These are phyloP conservation scores for Dactylonectria estremocensis DNA, from an alignment of 2,329 filamentous ascomycete genomes.

Conservation along the genomic window DNA sequence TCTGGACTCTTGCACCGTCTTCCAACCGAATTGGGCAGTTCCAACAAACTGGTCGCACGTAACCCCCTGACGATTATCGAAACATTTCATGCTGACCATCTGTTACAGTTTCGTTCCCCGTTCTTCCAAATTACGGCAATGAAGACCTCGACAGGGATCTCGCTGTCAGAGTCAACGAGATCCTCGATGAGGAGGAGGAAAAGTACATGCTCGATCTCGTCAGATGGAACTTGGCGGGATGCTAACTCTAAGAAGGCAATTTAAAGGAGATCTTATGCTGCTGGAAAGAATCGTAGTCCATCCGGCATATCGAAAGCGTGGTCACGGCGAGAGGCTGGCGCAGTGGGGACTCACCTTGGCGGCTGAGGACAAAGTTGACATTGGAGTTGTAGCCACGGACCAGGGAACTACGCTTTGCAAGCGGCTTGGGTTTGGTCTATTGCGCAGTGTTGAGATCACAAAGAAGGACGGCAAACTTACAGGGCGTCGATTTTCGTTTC, in stretches of 20 bases:
- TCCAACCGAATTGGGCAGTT: background rate
- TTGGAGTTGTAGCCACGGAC: conserved; percentile 13
- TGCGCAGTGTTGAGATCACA: too few relatives aligned
- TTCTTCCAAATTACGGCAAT: background rate
- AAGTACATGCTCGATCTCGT: background rate
- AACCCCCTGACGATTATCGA: background rate
- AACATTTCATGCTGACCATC: background rate
- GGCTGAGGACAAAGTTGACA: conserved; percentile 4
- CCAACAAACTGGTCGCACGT: background rate
- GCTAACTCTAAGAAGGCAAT: conserved; percentile 1
- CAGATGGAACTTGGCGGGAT: background rate
- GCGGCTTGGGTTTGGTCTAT: background rate
- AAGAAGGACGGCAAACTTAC: too few relatives aligned
- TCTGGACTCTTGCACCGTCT: conserved; percentile 5
- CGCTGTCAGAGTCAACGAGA: too few relatives aligned
- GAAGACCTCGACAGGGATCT: background rate
- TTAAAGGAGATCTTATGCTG: background rate
- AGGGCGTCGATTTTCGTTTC: too few relatives aligned
- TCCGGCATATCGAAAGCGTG: conserved; percentile 26
- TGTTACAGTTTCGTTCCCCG: conserved; percentile 3
- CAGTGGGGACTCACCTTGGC: conserved; percentile 14
- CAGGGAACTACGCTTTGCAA: conserved; percentile 17
- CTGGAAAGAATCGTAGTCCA: conserved; percentile 25
- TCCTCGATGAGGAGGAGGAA: background rate
- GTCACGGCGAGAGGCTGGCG: conserved; percentile 8